phyloP scores from a whole-genome alignment of 2,329 filamentous ascomycete species.

The Aspergillus fumigatiaffinis region DNA sequence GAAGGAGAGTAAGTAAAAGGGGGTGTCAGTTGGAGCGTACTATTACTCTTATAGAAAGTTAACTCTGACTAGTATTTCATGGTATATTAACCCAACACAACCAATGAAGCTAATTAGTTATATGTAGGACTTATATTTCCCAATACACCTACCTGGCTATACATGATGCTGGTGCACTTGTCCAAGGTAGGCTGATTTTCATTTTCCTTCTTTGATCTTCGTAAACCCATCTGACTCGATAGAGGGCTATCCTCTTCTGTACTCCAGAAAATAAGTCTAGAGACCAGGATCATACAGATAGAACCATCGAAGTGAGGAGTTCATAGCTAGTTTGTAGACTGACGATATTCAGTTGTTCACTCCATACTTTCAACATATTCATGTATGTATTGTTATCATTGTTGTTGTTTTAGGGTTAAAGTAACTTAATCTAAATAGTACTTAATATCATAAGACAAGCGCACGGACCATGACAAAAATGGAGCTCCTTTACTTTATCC shows the following conservation, averaged over 20 bases:
- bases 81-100: neutral
- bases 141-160: neutral
- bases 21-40: neutral
- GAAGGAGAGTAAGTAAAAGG: neutral
- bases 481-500: neutral
- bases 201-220: neutral
- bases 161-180: neutral
- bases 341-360: neutral
- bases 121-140: neutral
- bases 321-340: neutral
- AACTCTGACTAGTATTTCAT: neutral
- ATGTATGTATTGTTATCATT: neutral
- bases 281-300: neutral
- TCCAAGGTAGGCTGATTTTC: neutral
- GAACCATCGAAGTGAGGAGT: neutral
- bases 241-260: neutral
- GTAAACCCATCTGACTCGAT: neutral
- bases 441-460: neutral
- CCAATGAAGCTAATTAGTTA: neutral
- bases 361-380: neutral
- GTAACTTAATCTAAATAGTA: too few species aligned
- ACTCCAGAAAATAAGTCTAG: neutral
- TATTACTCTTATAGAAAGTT: neutral
- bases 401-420: neutral
- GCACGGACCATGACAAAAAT: neutral